A percentile compares a stretch with the other conserved stretches of the same genome.
These are phyloP conservation scores for Eustoma russellianum DNA, from an alignment of 257 asterid genomes.

Conservation along the genomic window DNA sequence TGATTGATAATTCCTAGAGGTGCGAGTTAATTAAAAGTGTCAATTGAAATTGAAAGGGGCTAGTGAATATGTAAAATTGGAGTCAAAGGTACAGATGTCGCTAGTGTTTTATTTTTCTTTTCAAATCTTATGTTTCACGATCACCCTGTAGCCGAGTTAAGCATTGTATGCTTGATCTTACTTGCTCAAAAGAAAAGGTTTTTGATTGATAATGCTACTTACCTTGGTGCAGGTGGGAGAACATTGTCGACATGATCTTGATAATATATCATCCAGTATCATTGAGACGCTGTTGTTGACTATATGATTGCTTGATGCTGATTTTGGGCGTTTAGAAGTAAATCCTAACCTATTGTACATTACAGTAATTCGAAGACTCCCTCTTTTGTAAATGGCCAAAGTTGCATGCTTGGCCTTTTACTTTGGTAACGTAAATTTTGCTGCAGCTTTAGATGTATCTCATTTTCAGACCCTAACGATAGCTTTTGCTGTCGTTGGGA, in stretches of 20 bases:
- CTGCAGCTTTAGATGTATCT: not conserved
- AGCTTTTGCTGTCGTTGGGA: no score
- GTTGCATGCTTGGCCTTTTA: not conserved
- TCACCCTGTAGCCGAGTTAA: no score
- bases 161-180: no score
- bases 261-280: not conserved
- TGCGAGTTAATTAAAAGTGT: no score
- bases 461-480: no score
- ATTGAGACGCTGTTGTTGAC: not conserved
- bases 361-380: not conserved
- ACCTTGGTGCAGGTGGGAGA: constrained; percentile 6
- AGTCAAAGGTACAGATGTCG: no score
- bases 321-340: constrained; percentile 1
- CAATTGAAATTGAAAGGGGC: no score
- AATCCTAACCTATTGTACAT: constrained; percentile 13
- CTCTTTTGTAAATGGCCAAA: not conserved
- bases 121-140: no score
- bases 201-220: not conserved
- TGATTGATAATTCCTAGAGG: no score
- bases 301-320: not conserved
- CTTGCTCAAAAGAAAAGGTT: not conserved
- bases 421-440: not conserved
- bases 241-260: not conserved
- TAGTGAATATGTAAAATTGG: no score
- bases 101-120: no score